These are phyloP conservation scores for Xylaria polymorpha DNA, from an alignment of 2,329 filamentous ascomycete species.

Conservation along the genomic window DNA sequence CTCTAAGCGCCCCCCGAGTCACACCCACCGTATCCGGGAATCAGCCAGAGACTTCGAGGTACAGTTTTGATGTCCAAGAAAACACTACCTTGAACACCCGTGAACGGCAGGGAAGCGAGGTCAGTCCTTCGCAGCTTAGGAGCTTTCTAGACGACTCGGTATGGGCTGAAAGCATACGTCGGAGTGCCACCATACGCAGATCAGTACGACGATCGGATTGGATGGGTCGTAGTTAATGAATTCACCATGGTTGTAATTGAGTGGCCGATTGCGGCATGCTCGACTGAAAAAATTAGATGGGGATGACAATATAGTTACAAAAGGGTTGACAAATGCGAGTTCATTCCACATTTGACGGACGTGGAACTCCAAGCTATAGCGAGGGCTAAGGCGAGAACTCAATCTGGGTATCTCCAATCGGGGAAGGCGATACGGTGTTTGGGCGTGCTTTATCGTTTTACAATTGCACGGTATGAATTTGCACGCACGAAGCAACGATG, in stretches of 20 bases:
- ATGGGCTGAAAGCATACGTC: constrained; percentile 92
- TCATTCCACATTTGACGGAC: background rate
- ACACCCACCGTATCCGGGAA: constrained; percentile 55
- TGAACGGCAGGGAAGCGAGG: constrained; percentile 73
- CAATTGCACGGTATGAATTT: constrained; percentile 2
- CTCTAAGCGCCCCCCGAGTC: constrained; percentile 65
- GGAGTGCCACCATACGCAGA: constrained; percentile 78
- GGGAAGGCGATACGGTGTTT: constrained; percentile 22
- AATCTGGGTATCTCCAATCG: background rate
- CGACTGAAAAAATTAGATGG: background rate
- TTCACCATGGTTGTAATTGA: background rate
- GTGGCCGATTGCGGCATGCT: background rate
- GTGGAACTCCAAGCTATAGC: background rate
- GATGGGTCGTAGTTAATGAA: constrained; percentile 40
- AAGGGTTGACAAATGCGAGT: background rate
- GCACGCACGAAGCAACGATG: constrained; percentile 10
- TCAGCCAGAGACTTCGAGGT: constrained; percentile 62
- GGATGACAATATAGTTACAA: background rate
- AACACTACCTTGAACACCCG: constrained; percentile 54
- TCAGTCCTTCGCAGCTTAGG: constrained; percentile 81
- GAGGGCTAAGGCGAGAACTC: background rate
- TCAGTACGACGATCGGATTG: constrained; percentile 53
- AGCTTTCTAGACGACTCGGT: constrained; percentile 88
- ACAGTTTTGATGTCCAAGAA: constrained; percentile 69
- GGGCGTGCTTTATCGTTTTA: constrained; percentile 6